phyloP scores from a whole-genome alignment of 257 asterid species.

The Solanum boliviense region DNA sequence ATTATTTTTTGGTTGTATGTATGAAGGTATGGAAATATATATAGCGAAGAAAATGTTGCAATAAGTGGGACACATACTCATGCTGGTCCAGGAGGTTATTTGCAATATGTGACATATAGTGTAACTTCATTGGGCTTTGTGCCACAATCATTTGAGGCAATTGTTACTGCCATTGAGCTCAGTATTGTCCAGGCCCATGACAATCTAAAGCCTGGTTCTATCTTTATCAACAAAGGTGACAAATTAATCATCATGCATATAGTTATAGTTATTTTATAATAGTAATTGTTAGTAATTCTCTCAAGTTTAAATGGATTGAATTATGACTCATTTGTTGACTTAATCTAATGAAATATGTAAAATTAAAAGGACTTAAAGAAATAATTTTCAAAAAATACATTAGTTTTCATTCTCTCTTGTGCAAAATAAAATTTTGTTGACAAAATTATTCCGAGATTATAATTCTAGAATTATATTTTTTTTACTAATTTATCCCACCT shows the following conservation, averaged over 20 bases:
- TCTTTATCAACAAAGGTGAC: constrained; percentile 34
- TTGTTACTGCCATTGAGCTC: constrained; percentile 38
- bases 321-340: not conserved
- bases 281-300: not conserved
- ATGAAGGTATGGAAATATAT: constrained; percentile 43
- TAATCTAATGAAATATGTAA: not conserved
- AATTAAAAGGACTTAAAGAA: not conserved
- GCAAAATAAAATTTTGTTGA: not conserved
- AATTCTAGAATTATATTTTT: not conserved
- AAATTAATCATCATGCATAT: not conserved
- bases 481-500: not conserved
- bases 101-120: constrained; percentile 41
- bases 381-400: not conserved
- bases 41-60: constrained; percentile 44
- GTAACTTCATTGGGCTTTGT: constrained; percentile 56
- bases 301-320: not conserved
- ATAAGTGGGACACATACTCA: constrained; percentile 63
- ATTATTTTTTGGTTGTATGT: not conserved
- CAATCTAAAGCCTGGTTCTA: constrained; percentile 34
- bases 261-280: too few relatives aligned
- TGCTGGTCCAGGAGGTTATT: constrained; percentile 66
- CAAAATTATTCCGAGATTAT: not conserved
- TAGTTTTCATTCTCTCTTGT: not conserved
- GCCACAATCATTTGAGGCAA: constrained; percentile 48
- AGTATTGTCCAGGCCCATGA: constrained; percentile 54